A percentile compares a stretch with the other conserved stretches of the same genome.
Evolutionary conservation across 1,284 basidiomycete species (phyloP).

Genomic region (Austroboletus novae-zelandiae): DNA sequence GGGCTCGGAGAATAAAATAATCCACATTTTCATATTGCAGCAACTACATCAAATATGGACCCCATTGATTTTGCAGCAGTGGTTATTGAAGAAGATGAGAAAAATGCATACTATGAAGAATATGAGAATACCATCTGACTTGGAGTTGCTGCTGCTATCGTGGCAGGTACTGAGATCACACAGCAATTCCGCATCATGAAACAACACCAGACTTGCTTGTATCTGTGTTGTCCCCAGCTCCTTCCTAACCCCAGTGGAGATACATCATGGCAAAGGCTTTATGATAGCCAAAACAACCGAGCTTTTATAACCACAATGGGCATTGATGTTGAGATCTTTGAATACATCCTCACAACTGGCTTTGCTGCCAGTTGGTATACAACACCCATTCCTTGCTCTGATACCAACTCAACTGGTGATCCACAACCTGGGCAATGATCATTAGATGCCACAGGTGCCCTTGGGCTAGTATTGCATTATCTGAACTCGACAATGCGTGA

Average conservation of each 20-base stretch:
- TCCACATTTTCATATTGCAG: background rate
- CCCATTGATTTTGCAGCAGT: background rate
- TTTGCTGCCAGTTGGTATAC: constrained; percentile 41
- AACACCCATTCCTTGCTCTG: constrained; percentile 32
- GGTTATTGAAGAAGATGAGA: background rate
- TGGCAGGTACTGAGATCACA: background rate
- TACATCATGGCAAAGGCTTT: background rate
- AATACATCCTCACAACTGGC: constrained; percentile 34
- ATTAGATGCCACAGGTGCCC: constrained; percentile 44
- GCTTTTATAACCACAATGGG: constrained; percentile 52
- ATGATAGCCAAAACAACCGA: constrained; percentile 27
- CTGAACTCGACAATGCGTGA: constrained; percentile 42
- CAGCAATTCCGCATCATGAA: background rate
- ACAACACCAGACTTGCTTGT: background rate
- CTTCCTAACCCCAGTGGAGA: background rate
- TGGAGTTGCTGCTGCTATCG: background rate
- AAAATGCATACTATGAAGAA: background rate
- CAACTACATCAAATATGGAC: background rate
- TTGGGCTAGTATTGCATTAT: constrained; percentile 46
- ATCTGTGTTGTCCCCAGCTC: background rate
- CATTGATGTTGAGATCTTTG: constrained; percentile 39
- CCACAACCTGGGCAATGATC: constrained; percentile 23
- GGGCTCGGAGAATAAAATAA: background rate
- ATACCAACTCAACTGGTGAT: background rate
- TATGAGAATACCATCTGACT: background rate